A percentile compares a stretch with the other conserved stretches of the same genome.
phyloP scores from a whole-genome alignment of 768 basidiomycete genomes.

The Kwoniella heveanensis region DNA sequence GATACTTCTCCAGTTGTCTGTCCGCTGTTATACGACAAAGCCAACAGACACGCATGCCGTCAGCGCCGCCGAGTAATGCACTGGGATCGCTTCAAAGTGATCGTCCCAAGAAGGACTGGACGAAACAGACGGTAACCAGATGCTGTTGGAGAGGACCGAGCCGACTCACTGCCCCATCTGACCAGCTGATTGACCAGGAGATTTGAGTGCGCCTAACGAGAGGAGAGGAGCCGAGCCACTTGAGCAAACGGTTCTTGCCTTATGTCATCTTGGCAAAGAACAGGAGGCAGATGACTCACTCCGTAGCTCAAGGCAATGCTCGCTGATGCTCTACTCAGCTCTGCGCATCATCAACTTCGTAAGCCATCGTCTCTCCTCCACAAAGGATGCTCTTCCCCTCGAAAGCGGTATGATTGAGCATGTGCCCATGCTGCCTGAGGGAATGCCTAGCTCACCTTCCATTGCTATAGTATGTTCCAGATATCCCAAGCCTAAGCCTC shows the following conservation, averaged over 20 bases:
- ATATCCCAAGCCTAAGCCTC: constrained; percentile 82
- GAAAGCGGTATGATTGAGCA: no score
- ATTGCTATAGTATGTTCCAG: constrained; percentile 87
- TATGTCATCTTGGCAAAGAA: no score
- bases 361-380: no score
- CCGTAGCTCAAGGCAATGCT: constrained; percentile 71
- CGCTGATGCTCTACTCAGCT: constrained; percentile 83
- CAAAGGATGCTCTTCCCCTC: not conserved
- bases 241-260: no score
- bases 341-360: constrained; percentile 31
- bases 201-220: constrained; percentile 50
- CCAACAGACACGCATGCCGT: not conserved
- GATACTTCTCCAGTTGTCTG: constrained; percentile 79
- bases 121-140: no score
- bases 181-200: constrained; percentile 51
- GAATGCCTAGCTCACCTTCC: constrained; percentile 63
- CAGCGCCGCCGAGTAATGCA: not conserved
- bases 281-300: constrained; percentile 28
- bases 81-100: not conserved
- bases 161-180: constrained; percentile 46
- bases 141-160: not conserved
- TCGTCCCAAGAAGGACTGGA: no score
- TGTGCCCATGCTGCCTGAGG: no score
- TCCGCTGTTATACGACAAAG: constrained; percentile 24
- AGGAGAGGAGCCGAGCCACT: not conserved